phyloP scores from a whole-genome alignment of 2,329 filamentous ascomycete species.

The Clarireedia hainanense region DNA sequence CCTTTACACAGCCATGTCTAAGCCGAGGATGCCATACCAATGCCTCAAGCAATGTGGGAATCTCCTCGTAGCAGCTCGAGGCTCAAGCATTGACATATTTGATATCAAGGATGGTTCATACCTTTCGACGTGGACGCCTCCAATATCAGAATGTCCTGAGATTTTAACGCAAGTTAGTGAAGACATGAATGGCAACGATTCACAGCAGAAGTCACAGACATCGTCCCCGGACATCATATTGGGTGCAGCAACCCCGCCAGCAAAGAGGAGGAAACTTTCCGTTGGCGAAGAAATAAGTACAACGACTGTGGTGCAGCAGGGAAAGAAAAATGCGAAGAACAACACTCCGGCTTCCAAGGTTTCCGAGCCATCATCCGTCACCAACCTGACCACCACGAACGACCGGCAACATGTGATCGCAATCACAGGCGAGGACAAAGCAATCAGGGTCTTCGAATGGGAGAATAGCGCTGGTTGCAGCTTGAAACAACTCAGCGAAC shows the following conservation, averaged over 20 bases:
- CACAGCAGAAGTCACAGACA: not conserved
- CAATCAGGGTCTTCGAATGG: constrained; percentile 72
- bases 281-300: constrained; percentile 9
- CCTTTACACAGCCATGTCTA: constrained; percentile 10
- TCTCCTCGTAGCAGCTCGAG: constrained; percentile 66
- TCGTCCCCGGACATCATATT: constrained; percentile 1
- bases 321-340: constrained; percentile 17
- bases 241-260: constrained; percentile 18
- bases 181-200: not conserved
- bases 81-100: constrained; percentile 63
- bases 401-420: constrained; percentile 64
- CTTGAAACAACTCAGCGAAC: constrained; percentile 61
- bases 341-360: constrained; percentile 19
- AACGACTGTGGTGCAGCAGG: constrained; percentile 13
- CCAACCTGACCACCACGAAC: constrained; percentile 55
- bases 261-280: constrained; percentile 28
- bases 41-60: constrained; percentile 46
- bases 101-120: constrained; percentile 48
- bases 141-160: constrained; percentile 9
- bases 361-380: constrained; percentile 57
- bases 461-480: constrained; percentile 39
- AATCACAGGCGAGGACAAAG: constrained; percentile 87
- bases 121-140: constrained; percentile 38
- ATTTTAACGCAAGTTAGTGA: not conserved
- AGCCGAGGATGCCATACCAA: constrained; percentile 56